Percentiles rank a stretch among this genome's conserved stretches.
Conservation (phyloP, 2,329 filamentous ascomycete genomes). For the Colletotrichum plurivorum region DNA sequence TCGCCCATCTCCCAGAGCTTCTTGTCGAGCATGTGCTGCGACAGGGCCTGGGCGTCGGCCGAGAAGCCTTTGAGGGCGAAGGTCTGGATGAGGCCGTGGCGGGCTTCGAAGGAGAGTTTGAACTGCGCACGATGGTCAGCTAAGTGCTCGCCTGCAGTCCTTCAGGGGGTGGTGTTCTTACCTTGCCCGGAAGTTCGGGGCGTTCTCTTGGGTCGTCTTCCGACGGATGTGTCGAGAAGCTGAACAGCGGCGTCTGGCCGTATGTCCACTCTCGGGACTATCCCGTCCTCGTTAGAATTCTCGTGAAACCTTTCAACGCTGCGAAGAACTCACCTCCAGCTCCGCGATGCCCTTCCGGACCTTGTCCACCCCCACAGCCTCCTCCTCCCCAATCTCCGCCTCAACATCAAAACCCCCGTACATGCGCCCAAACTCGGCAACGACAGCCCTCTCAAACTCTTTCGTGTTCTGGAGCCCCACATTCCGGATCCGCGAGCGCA, state of each 20-base stretch:
- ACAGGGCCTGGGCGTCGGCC: conserved; percentile 1
- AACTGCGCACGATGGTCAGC: conserved; percentile 19
- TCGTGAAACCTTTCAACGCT: background rate
- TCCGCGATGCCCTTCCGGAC: conserved; percentile 75
- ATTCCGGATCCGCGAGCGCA: conserved; percentile 87
- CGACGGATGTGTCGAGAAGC: conserved; percentile 73
- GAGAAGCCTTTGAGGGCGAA: conserved; percentile 45
- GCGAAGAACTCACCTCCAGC: conserved; percentile 64
- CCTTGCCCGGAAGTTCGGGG: conserved; percentile 62
- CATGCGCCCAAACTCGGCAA: conserved; percentile 76
- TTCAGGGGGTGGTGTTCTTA: conserved; percentile 49
- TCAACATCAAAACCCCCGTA: conserved; percentile 65
- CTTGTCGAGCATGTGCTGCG: conserved; percentile 19
- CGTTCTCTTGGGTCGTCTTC: conserved; percentile 71
- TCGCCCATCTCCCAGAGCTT: conserved; percentile 40
- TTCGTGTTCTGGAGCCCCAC: conserved; percentile 67
- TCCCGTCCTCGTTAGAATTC: conserved; percentile 14
- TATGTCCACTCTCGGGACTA: conserved; percentile 83
- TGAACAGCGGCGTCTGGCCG: conserved; percentile 88
- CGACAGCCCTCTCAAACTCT: conserved; percentile 68
- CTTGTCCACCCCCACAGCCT: conserved; percentile 59
- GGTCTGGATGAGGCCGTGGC: conserved; percentile 53
- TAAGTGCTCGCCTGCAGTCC: accelerated
- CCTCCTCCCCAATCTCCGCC: conserved; percentile 63
- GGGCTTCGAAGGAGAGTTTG: conserved; percentile 53